Evolutionary conservation across 345 rosid species (phyloP).

Genomic region (Capsella bursapastoris): DNA sequence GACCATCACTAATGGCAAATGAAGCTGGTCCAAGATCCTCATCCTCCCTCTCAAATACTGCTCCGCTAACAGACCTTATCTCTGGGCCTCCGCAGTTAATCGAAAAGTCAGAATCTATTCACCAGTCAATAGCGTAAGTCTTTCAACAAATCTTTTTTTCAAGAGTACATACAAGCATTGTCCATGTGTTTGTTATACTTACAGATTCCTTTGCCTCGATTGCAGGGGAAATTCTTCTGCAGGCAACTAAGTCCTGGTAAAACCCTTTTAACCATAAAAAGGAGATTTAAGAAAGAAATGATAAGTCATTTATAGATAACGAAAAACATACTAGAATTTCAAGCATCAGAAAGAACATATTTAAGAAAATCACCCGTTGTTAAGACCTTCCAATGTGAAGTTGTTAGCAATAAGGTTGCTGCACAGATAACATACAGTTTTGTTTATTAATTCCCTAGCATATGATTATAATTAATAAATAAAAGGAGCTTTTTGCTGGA

Average conservation of each 20-base stretch:
- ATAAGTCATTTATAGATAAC: background rate
- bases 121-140: background rate
- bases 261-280: slow-evolving; percentile 36
- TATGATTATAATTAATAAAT: background rate
- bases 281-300: background rate
- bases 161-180: background rate
- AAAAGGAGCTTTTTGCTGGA: slow-evolving; percentile 19
- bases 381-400: slow-evolving; percentile 53
- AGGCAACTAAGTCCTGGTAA: slow-evolving; percentile 62
- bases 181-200: slow-evolving; percentile 38
- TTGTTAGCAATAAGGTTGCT: slow-evolving; percentile 79
- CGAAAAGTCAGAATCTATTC: slow-evolving; percentile 56
- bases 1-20: slow-evolving; percentile 46
- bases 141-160: background rate
- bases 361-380: slow-evolving; percentile 50
- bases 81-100: slow-evolving; percentile 68
- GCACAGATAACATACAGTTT: slow-evolving; percentile 43
- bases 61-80: slow-evolving; percentile 41
- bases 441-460: background rate
- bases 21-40: slow-evolving; percentile 62
- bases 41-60: slow-evolving; percentile 52
- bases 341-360: background rate
- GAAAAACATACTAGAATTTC: background rate
- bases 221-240: slow-evolving; percentile 66
- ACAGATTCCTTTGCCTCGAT: slow-evolving; percentile 58